Percentiles rank a stretch among this genome's conserved stretches.
Conservation (phyloP, 202 grass and related monocot species). For the Tripidium arundinaceum region DNA sequence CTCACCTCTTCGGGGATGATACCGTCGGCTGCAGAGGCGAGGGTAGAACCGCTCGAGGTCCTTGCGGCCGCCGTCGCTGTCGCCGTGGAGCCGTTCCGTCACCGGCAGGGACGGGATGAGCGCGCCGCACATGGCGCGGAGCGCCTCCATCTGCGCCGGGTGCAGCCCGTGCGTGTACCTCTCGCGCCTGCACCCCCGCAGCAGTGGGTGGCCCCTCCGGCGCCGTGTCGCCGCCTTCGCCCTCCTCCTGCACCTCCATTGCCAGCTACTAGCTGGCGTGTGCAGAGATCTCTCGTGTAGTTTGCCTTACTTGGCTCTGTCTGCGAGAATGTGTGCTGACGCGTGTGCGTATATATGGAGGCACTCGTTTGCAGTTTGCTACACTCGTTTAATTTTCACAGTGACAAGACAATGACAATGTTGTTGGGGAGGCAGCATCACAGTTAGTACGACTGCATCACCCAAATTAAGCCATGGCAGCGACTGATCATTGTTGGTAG, state of each 20-base stretch:
- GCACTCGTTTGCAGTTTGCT: background rate
- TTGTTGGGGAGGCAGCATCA: background rate
- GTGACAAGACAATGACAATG: background rate
- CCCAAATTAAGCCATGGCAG: background rate
- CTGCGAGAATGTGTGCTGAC: background rate
- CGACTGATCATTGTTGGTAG: background rate
- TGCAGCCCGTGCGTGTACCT: slow-evolving; percentile 51
- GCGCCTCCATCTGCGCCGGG: slow-evolving; percentile 46
- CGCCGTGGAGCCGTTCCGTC: background rate
- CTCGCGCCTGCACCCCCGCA: slow-evolving; percentile 38
- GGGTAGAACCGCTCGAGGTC: slow-evolving; percentile 49
- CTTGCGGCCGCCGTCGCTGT: background rate
- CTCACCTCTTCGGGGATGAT: slow-evolving; percentile 51
- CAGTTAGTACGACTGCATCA: background rate
- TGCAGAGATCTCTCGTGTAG: background rate
- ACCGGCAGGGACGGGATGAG: slow-evolving; percentile 47
- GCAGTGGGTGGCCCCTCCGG: slow-evolving; percentile 33
- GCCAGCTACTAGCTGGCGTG: background rate
- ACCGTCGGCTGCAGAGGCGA: slow-evolving; percentile 42
- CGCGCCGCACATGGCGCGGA: slow-evolving; percentile 50
- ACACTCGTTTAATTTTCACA: background rate
- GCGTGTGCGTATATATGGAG: background rate
- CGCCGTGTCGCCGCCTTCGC: background rate
- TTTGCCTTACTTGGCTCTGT: background rate
- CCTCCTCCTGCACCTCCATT: background rate